A percentile compares a stretch with the other conserved stretches of the same genome.
Evolutionary conservation across 2,329 filamentous ascomycete genomes (phyloP).

Genomic region (Neopestalotiopsis clavispora): DNA sequence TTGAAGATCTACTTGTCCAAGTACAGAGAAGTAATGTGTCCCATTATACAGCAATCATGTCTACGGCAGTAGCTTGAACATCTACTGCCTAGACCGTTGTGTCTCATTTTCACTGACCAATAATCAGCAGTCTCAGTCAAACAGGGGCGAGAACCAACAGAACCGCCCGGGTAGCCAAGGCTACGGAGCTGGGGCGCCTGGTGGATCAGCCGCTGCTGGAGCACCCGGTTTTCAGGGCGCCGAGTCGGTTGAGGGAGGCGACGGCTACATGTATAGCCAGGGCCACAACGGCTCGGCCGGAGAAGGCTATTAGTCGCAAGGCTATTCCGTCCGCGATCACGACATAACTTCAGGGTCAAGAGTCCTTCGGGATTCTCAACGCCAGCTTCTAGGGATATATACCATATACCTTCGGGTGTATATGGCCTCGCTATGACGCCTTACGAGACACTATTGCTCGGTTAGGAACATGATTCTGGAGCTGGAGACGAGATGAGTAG

Average conservation of each 20-base stretch:
- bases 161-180: slow-evolving; percentile 58
- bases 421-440: slow-evolving; percentile 31
- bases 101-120: slow-evolving; percentile 34
- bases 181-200: slow-evolving; percentile 48
- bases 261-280: slow-evolving; percentile 60
- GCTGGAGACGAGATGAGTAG: slow-evolving; percentile 26
- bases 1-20: slow-evolving; percentile 98
- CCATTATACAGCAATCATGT: background rate
- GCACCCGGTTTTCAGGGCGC: slow-evolving; percentile 49
- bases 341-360: background rate
- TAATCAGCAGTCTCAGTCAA: slow-evolving; percentile 76
- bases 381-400: slow-evolving; percentile 24
- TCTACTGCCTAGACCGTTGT: slow-evolving; percentile 24
- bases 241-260: slow-evolving; percentile 49
- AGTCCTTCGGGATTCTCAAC: background rate
- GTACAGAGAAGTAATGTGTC: slow-evolving; percentile 85
- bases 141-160: slow-evolving; percentile 63
- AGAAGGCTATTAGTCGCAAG: slow-evolving; percentile 53
- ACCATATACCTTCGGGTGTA: slow-evolving; percentile 35
- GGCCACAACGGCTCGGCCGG: slow-evolving; percentile 64
- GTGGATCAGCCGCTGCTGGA: slow-evolving; percentile 43
- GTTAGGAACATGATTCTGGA: background rate
- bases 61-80: slow-evolving; percentile 5
- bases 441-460: background rate
- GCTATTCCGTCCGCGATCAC: background rate